Evolutionary conservation across 495 filamentous ascomycete species (phyloP), one percentile per base, ranked within the genome.

Genomic region (Penicillium dipodomyicola): DNA sequence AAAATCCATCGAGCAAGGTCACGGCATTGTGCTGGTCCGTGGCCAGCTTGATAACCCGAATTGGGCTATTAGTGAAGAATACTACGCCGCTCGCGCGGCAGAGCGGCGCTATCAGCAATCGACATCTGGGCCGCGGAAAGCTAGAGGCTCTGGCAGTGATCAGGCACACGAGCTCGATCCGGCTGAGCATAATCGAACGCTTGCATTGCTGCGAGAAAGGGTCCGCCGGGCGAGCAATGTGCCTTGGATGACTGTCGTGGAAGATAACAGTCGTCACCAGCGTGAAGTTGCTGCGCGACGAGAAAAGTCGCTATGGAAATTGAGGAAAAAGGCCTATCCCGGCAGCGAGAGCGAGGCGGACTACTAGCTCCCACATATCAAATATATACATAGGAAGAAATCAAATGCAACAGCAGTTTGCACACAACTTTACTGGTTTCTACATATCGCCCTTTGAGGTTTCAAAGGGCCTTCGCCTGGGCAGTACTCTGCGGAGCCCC

Each of bases 41-140:
- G 82, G 82, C 0, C 70, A 73, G 27, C 52, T 83, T 12, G 82
- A 81, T 61, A 78, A 72, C 39, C 80, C 80, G 2, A 77, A 77
- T 30, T 81, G 79, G 79, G 77, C 77, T 23, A 61, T 77, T 43
- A 75, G 71, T 44, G 75, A 79, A 52, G 75, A 78, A 51, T 78
- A 77, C 54, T 54, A 77, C 37, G 67, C 71, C 14, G 74, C 74
- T 4, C 70, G 72, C 20, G 68, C 74, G 7, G 75, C 67, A 12
- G 71, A 75, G 50, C 66, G 68, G 37, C 65, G 67, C 15, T 67
- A 73, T 41, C 68, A 73, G 23, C 57, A 62, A 30, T 50, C 45
- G 4, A 22, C 70, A 19, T 54, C 63, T 30, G 56, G 43, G 49
- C 56, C 54, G 30, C 70, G 57, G 61, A 76, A 71, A 57, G 56